phyloP scores from a whole-genome alignment of 768 basidiomycete genomes.

The Mycena vitilis region DNA sequence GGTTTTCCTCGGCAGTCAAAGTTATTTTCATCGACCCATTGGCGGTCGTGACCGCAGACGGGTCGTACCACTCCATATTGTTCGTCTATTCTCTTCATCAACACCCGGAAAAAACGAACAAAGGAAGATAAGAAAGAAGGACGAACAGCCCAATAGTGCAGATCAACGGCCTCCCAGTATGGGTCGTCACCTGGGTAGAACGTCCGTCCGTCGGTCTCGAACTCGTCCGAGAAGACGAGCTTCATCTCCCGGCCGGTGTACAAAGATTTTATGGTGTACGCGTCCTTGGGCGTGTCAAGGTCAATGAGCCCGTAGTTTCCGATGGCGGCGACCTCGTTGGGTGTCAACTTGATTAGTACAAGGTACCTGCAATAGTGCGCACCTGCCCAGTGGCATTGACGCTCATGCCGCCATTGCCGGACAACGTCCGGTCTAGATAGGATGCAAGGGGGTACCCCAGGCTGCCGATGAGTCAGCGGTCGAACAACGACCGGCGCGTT shows the following conservation, averaged over 20 bases:
- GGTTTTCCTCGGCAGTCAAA: conserved; percentile 70
- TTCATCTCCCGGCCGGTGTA: conserved; percentile 63
- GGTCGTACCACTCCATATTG: conserved; percentile 83
- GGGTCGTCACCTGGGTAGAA: conserved; percentile 66
- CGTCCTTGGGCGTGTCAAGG: conserved; percentile 73
- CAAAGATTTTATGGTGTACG: conserved; percentile 64
- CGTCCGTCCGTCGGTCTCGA: conserved; percentile 68
- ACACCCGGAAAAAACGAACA: background rate
- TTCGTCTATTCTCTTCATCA: conserved; percentile 61
- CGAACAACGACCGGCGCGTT: background rate
- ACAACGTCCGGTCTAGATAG: conserved; percentile 56
- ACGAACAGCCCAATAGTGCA: conserved; percentile 23
- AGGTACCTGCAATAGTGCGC: background rate
- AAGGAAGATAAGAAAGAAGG: too few species aligned
- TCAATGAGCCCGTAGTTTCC: conserved; percentile 61
- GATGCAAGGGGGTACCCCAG: conserved; percentile 72
- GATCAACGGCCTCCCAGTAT: conserved; percentile 65
- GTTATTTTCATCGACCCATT: conserved; percentile 83
- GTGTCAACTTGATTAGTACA: background rate
- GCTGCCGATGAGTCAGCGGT: conserved; percentile 44
- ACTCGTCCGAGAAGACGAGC: conserved; percentile 87
- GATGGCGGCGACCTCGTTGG: conserved; percentile 13
- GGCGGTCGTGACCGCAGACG: conserved; percentile 77
- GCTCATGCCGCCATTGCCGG: conserved; percentile 54
- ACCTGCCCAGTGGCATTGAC: conserved; percentile 83